phyloP scores from a whole-genome alignment of 805 yeast species.

The Allodekkera sacchari region DNA sequence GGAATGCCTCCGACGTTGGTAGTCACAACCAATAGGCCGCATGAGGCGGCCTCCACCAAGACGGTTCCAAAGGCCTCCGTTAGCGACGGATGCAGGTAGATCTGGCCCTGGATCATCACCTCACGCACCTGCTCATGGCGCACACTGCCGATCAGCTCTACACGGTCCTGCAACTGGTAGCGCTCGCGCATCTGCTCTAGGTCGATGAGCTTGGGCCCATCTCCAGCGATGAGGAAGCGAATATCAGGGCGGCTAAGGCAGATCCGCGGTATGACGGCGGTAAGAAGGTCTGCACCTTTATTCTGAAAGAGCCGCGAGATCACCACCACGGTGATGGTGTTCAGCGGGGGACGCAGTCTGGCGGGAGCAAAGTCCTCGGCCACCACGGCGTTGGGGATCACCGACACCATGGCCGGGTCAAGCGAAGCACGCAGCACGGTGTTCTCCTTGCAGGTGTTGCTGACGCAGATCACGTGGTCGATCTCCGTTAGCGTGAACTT shows the following conservation, averaged over 20 bases:
- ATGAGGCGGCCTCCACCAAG: conserved; percentile 93
- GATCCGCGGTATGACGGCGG: conserved; percentile 76
- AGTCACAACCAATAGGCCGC: conserved; percentile 88
- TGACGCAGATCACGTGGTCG: conserved; percentile 93
- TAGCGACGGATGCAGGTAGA: conserved; percentile 84
- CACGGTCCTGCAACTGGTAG: conserved; percentile 78
- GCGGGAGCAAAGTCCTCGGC: conserved; percentile 69
- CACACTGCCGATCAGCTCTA: conserved; percentile 76
- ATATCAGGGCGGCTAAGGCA: conserved; percentile 59
- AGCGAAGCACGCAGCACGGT: conserved; percentile 81
- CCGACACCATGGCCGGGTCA: conserved; percentile 72
- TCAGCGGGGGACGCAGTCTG: conserved; percentile 19
- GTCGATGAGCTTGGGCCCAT: conserved; percentile 92
- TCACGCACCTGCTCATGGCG: conserved; percentile 90
- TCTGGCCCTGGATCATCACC: conserved; percentile 89
- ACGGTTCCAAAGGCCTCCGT: conserved; percentile 99
- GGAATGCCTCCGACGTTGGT: conserved; percentile 98
- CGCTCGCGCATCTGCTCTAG: conserved; percentile 92
- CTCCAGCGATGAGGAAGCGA: conserved; percentile 85
- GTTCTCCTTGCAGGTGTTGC: conserved; percentile 94
- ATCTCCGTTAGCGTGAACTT: conserved; percentile 79
- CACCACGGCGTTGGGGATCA: conserved; percentile 93
- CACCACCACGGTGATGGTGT: conserved; percentile 71
- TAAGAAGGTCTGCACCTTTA: conserved; percentile 87
- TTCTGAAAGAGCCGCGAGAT: conserved; percentile 91